Base-by-base conservation (phyloP, 768 basidiomycete species). In the Lactifluus hygrophoroides region DNA sequence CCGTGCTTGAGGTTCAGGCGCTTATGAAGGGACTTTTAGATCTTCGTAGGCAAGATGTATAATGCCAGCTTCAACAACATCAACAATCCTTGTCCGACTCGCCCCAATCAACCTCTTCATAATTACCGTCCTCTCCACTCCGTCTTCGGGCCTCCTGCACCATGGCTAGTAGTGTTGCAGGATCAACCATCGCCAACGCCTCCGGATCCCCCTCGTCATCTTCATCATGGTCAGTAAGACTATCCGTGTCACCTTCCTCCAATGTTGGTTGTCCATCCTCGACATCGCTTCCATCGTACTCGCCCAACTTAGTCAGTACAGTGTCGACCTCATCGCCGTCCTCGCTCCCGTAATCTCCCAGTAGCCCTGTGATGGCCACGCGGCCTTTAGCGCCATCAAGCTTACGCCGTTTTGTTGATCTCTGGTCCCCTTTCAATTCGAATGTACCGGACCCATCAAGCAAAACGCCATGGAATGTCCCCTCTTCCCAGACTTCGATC, bases 11-110 rank as follows among this genome's bases (percentile, higher is more conserved):
- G 60, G 83, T 92, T 11, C 90, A 92, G 66, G 73, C 82, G 14
- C 75, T 90, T 45, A 90, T 93, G 88, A 91, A 90, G 64, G 90
- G 90, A 9, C 69, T 90, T 54, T 72, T 92, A 45, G 90, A 91
- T 69, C 75, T 92, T 56, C 78, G 85, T 59, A 77, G 88, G 64
- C 83, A 86, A 65, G 88, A 90, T 62, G 74, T 83, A 61, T 90
- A 68, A 71, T 10, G 44, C 35, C 17, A 51, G 34, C 16, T n/a
- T n/a, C 6, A 16, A 34, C 21, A 37, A 38, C 9, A 8, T n/a
- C 14, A 9, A 40, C 13, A 34, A 51, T 72, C 70, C 21, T 66
- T 68, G 35, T 68, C 66, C 4, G 74, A 76, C 27, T 79, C 80
- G 30, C 77, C 80, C 72, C 82, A 82, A 66, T 83, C 81, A 16